phyloP scores from a whole-genome alignment of 805 yeast genomes.

The Metschnikowia cubensis region DNA sequence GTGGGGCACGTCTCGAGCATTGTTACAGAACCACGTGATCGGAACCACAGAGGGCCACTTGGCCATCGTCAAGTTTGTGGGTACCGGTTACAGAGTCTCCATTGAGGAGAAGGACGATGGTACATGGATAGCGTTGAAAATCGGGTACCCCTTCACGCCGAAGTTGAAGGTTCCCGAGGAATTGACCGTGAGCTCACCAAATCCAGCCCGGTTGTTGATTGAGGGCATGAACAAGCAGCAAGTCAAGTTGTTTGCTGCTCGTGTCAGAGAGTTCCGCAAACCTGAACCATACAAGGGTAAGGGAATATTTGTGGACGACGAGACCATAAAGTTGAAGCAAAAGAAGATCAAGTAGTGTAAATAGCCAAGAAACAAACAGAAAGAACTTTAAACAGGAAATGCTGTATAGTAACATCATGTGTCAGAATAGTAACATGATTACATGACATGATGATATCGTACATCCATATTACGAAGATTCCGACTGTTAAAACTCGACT shows the following conservation, averaged over 20 bases:
- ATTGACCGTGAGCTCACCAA: slow-evolving; percentile 69
- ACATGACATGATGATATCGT: no score
- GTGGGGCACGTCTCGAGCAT: slow-evolving; percentile 93
- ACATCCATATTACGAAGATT: no score
- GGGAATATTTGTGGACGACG: slow-evolving; percentile 89
- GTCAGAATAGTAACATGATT: no score
- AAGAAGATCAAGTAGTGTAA: slow-evolving; percentile 77
- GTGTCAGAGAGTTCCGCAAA: slow-evolving; percentile 78
- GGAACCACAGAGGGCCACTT: slow-evolving; percentile 95
- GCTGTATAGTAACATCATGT: neutral
- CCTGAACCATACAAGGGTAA: slow-evolving; percentile 99
- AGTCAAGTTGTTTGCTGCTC: slow-evolving; percentile 84
- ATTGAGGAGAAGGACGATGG: slow-evolving; percentile 55
- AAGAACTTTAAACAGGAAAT: neutral
- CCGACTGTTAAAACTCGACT: no score
- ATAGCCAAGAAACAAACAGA: slow-evolving; percentile 1
- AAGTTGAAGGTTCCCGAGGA: slow-evolving; percentile 75
- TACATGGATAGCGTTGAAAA: slow-evolving; percentile 67
- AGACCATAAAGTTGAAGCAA: slow-evolving; percentile 84
- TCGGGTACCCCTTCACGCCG: slow-evolving; percentile 83
- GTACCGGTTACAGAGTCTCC: slow-evolving; percentile 93
- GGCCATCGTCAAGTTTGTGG: slow-evolving; percentile 82
- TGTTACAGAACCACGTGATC: slow-evolving; percentile 67
- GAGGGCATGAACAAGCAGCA: slow-evolving; percentile 88
- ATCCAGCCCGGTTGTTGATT: slow-evolving; percentile 78